Conservation (phyloP, 208 protist genomes). For the Polymyxa betae region DNA sequence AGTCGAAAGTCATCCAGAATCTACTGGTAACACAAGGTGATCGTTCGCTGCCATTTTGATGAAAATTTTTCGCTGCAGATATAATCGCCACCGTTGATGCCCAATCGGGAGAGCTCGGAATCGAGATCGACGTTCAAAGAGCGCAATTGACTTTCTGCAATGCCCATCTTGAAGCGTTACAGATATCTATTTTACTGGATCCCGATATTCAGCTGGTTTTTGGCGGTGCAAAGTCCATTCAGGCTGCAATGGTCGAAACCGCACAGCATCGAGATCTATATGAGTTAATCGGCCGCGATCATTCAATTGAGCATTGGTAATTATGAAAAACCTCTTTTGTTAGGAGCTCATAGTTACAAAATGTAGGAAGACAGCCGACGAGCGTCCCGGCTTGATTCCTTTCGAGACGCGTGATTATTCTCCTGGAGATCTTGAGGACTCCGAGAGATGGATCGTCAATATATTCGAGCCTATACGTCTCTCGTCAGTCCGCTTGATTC, state of each 20-base stretch:
- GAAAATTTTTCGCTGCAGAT: neutral
- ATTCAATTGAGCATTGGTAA: constrained; percentile 74
- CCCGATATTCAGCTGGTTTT: constrained; percentile 67
- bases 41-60: constrained; percentile 40
- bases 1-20: too few relatives aligned
- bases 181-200: constrained; percentile 25
- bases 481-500: too few relatives aligned
- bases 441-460: constrained; percentile 68
- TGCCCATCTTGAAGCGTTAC: constrained; percentile 60
- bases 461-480: constrained; percentile 70
- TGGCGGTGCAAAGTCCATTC: constrained; percentile 66
- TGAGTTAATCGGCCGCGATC: constrained; percentile 70
- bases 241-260: constrained; percentile 68
- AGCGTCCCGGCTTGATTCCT: constrained; percentile 53
- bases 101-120: constrained; percentile 53
- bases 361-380: constrained; percentile 62
- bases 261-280: constrained; percentile 68
- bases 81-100: constrained; percentile 18
- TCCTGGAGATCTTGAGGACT: constrained; percentile 67
- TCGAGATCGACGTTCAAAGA: constrained; percentile 65
- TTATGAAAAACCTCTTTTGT: too few relatives aligned
- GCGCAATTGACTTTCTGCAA: constrained; percentile 59
- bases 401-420: constrained; percentile 66
- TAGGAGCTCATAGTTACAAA: neutral
- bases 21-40: too few relatives aligned